Percentiles rank a stretch among this genome's conserved stretches.
These are phyloP conservation scores for Prunus mira DNA, from an alignment of 306 rosid genomes.

Conservation along the genomic window DNA sequence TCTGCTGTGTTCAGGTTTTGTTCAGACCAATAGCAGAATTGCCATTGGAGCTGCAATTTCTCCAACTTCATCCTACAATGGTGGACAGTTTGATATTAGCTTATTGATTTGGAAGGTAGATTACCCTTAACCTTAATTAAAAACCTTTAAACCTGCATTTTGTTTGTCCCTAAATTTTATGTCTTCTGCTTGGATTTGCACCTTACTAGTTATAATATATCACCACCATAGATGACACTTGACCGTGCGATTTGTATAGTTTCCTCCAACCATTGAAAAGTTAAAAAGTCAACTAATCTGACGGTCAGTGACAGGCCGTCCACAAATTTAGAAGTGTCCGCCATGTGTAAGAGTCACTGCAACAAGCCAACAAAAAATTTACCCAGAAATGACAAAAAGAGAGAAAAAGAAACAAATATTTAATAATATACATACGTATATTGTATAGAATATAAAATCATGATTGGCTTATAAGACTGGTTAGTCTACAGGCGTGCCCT, in stretches of 20 bases:
- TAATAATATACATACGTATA: too few relatives aligned
- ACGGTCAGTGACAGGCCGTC: conserved; percentile 24
- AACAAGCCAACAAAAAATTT: background rate
- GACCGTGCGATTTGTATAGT: conserved; percentile 29
- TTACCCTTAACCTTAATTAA: background rate
- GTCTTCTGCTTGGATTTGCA: too few relatives aligned
- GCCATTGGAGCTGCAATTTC: conserved; percentile 98
- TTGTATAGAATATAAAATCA: too few relatives aligned
- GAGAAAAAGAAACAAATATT: background rate
- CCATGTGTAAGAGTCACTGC: background rate
- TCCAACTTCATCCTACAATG: conserved; percentile 75
- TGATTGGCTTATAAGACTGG: background rate
- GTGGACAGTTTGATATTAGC: conserved; percentile 88
- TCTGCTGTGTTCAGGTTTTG: conserved; percentile 86
- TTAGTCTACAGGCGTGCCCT: conserved; percentile 9
- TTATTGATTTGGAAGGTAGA: conserved; percentile 91
- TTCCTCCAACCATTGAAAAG: background rate
- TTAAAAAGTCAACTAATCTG: conserved; percentile 18
- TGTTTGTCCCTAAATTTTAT: background rate
- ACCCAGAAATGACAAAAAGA: background rate
- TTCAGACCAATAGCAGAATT: conserved; percentile 81
- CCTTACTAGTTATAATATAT: too few relatives aligned
- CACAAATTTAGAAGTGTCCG: background rate
- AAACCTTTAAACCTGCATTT: background rate
- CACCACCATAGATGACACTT: background rate